Evolutionary conservation across 2,329 filamentous ascomycete species (phyloP), one percentile per base, ranked within the genome.

Genomic region (Xylogone sp.): DNA sequence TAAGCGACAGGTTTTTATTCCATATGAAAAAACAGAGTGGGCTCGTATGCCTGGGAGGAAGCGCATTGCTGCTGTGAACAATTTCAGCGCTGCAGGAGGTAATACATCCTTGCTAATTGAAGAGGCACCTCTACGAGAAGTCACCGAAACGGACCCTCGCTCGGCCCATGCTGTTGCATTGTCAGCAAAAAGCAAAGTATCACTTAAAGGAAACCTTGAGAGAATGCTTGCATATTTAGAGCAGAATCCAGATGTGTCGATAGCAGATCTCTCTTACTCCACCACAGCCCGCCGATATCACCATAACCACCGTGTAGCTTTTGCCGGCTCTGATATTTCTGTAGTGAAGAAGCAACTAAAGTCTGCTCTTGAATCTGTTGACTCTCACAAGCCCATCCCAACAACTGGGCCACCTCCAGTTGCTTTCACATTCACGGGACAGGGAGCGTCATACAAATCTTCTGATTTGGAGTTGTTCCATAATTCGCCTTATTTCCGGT

Each of bases 271-370:
- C 13, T 52, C 59, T 12, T 61, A 61, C 39, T 54, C 59, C 4
- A 55, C 53, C 1, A 57, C 55, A 16, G 55, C 56, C 6, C 76
- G 84, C 16, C 77, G 78, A 45, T 75, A 79, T 7, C 83, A 85
- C 57, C 76, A 83, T 64, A 70, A 74, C 58, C 77, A 76, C 69
- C 74, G 80, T 12, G 70, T 79, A 62, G 75, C 72, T 43, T 71
- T 78, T 43, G 62, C 70, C 2, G 74, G 70, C 0, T 63, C 65
- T 2, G 67, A 68, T 47, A 51, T 75, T 13, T 24, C 7, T 10
- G 22, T 53, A 10, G 4, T 56, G 5, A 46, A 46, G 3, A 53
- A 59, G 18, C 43, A 53, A 16, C 50, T 53, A 13, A 24, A 43
- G 42, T 49, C 57, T 12, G 27, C 22, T 21, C 24, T 27, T 10